phyloP scores from a whole-genome alignment of 352 stramenopile genomes.

The Pythium rishiriense region DNA sequence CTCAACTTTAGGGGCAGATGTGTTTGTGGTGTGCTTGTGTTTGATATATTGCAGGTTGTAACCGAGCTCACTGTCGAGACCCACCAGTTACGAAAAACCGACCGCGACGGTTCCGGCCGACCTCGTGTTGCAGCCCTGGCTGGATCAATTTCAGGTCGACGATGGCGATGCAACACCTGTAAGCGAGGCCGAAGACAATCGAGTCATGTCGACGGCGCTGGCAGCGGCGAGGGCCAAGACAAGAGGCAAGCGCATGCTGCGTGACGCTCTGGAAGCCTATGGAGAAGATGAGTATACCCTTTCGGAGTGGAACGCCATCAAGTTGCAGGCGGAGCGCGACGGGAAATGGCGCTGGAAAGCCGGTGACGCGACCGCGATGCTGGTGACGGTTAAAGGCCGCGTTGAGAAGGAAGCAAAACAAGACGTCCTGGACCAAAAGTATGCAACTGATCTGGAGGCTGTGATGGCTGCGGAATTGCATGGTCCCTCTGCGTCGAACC shows the following conservation, averaged over 20 bases:
- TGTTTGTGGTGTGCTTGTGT: neutral
- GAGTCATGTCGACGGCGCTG: slow-evolving; percentile 59
- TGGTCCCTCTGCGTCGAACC: neutral
- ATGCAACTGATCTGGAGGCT: slow-evolving; percentile 22
- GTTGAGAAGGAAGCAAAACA: slow-evolving; percentile 13
- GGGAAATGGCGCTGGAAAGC: slow-evolving; percentile 36
- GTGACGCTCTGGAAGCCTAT: slow-evolving; percentile 45
- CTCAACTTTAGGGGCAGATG: neutral
- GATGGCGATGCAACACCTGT: neutral
- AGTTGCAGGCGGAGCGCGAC: slow-evolving; percentile 25
- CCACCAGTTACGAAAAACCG: neutral
- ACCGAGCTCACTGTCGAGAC: neutral
- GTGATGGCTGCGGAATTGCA: slow-evolving; percentile 27
- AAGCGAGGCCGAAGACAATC: neutral
- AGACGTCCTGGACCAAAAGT: slow-evolving; percentile 9
- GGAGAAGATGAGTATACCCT: slow-evolving; percentile 26
- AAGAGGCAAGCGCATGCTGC: slow-evolving; percentile 64
- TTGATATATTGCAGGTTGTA: neutral
- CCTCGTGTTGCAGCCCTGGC: neutral
- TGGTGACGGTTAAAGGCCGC: slow-evolving; percentile 21
- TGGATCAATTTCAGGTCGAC: neutral
- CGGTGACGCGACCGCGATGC: slow-evolving; percentile 16
- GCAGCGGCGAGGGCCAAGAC: slow-evolving; percentile 65
- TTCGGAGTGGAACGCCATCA: slow-evolving; percentile 37
- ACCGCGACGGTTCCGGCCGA: neutral